These are phyloP conservation scores for Fraxinus greggii DNA, from an alignment of 305 asterid species.

Conservation along the genomic window DNA sequence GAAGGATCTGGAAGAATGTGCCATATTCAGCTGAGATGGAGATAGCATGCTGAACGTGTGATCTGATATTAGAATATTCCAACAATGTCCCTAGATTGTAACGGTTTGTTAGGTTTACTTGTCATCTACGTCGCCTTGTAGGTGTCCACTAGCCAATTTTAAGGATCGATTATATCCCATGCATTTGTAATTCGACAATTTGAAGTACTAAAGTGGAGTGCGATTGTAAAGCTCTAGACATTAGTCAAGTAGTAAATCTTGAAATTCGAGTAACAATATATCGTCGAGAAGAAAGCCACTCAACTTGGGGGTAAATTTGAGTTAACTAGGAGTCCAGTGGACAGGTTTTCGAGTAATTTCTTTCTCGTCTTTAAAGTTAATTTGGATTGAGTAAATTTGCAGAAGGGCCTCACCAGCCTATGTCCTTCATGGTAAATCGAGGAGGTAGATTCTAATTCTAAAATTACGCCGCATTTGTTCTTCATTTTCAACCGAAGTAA, in stretches of 20 bases:
- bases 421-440: neutral
- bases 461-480: neutral
- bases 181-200: neutral
- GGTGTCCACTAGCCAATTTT: neutral
- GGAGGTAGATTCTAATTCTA: neutral
- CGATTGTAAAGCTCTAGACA: neutral
- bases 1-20: slow-evolving; percentile 12
- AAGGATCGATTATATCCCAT: neutral
- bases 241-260: neutral
- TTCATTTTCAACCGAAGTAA: neutral
- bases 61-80: no score
- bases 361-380: neutral
- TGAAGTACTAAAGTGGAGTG: neutral
- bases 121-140: neutral
- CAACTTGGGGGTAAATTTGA: neutral
- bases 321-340: neutral
- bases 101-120: neutral
- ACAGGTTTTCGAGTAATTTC: neutral
- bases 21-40: no score
- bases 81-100: neutral
- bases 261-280: neutral
- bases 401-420: neutral
- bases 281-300: neutral
- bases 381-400: neutral
- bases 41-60: no score